These are phyloP conservation scores for Aureobasidium sp. DNA, from an alignment of 2,329 filamentous ascomycete species.

Conservation along the genomic window DNA sequence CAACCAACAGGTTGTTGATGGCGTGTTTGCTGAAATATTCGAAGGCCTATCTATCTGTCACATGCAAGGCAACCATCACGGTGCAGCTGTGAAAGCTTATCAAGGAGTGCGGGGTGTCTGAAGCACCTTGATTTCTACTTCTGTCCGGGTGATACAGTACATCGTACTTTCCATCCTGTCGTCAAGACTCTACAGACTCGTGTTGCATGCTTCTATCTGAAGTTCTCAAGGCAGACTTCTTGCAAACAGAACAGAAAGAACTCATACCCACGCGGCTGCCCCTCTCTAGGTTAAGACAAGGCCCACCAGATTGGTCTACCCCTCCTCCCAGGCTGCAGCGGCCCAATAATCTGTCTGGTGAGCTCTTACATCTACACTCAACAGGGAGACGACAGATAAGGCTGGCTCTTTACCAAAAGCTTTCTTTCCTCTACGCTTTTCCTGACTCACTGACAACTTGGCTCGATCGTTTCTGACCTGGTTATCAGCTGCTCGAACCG, in stretches of 20 bases:
- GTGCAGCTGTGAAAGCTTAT: slow-evolving; percentile 10
- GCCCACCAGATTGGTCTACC: slow-evolving; percentile 5
- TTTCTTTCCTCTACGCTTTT: neutral
- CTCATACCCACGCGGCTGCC: neutral
- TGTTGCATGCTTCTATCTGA: neutral
- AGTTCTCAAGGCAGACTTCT: neutral
- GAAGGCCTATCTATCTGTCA: neutral
- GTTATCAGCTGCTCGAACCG: slow-evolving; percentile 2
- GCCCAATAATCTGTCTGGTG: slow-evolving; percentile 7
- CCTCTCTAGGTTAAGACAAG: slow-evolving; percentile 8
- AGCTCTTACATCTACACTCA: neutral
- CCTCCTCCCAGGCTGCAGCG: slow-evolving; percentile 12
- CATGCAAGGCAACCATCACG: slow-evolving; percentile 11
- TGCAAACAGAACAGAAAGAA: neutral
- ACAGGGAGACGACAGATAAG: neutral
- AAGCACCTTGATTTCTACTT: slow-evolving; percentile 12
- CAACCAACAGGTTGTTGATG: neutral
- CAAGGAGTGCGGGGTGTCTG: slow-evolving; percentile 7
- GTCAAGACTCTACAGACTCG: neutral
- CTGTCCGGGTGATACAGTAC: neutral
- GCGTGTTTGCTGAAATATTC: neutral
- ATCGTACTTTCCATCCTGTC: neutral
- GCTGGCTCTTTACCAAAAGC: neutral
- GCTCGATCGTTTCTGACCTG: slow-evolving; percentile 2
- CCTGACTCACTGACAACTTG: neutral